phyloP scores from a whole-genome alignment of 2,329 filamentous ascomycete species.

The Septoria petroselini region DNA sequence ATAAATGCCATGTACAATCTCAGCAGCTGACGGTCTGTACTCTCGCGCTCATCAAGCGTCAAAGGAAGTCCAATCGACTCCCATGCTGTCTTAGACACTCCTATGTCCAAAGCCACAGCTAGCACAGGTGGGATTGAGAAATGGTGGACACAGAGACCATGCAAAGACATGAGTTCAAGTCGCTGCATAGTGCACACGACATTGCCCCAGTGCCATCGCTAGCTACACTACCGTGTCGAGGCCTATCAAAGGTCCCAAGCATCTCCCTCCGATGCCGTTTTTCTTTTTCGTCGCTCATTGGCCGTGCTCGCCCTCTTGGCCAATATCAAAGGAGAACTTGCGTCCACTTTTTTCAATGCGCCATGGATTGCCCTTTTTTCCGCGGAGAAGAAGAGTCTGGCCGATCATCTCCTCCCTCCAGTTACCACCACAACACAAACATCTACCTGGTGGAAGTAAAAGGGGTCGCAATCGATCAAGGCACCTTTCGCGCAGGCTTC shows the following conservation, averaged over 20 bases:
- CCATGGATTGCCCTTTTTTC: neutral
- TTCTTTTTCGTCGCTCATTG: neutral
- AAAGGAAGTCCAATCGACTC: too few relatives aligned
- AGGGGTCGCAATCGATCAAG: conserved; percentile 9
- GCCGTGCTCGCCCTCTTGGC: neutral
- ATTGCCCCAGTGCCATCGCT: conserved; percentile 1
- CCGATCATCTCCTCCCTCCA: conserved; percentile 9
- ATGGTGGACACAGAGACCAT: neutral
- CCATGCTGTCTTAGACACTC: too few relatives aligned
- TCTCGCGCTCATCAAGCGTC: too few relatives aligned
- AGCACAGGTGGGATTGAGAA: too few relatives aligned
- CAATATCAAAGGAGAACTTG: conserved; percentile 2
- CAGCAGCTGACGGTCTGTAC: too few relatives aligned
- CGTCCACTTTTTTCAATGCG: conserved; percentile 3
- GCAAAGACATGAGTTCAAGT: conserved; percentile 5
- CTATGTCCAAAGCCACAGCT: too few relatives aligned
- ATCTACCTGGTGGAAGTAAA: conserved; percentile 22
- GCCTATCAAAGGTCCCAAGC: conserved; percentile 2
- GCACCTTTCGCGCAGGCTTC: conserved; percentile 13
- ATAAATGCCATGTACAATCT: too few relatives aligned
- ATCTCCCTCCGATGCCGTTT: neutral
- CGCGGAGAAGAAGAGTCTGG: neutral
- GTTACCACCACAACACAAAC: conserved; percentile 19
- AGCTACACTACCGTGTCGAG: neutral
- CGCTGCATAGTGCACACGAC: conserved; percentile 11